Evolutionary conservation across 345 rosid species (phyloP), one percentile per base, ranked within the genome.

Genomic region (Citrus australasica): DNA sequence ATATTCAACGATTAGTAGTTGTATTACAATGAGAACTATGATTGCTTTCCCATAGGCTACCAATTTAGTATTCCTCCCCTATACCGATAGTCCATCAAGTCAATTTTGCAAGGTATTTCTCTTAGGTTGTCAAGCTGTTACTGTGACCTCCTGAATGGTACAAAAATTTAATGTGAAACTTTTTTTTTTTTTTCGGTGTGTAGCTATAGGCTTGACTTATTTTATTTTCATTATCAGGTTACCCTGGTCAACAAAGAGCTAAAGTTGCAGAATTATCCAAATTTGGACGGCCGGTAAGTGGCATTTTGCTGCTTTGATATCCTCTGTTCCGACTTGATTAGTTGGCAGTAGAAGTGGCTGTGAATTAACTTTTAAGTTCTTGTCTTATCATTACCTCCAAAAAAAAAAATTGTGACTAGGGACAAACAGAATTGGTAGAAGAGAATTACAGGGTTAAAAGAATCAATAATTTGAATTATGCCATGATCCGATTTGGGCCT

Each of bases 201-300:
- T 30, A 0, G 10, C 28, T 33, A 19, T 24, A 38, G 32, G 61
- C 21, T 62, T 79, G 27, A 63, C 79, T 64, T 14, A 11, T 75
- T 79, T 71, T 55, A 14, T 73, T 56, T 71, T 37, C 35, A 21
- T 42, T 64, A 72, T 77, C 77, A 94, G 98, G 98, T 66, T 72
- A 75, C 60, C 99, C 98, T 28, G 97, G 98, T 84, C 91, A 85
- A 71, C 97, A 86, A 73, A 90, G 87, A 84, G 98, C 92, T 82
- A 95, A 91, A 87, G 89, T 89, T 67, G 88, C 94, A 42, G 98
- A 95, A 79, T 55, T 92, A 65, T 93, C 99, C 61, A 95, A 95
- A 83, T 95, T 93, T 46, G 98, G 98, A 13, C 83, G 97, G 73
- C 99, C 97, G 22, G 99, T 95, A 79, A 91, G 98, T 87, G 30